Evolutionary conservation across 352 stramenopile genomes (phyloP).

Genomic region (Phytophthora ohioensis): DNA sequence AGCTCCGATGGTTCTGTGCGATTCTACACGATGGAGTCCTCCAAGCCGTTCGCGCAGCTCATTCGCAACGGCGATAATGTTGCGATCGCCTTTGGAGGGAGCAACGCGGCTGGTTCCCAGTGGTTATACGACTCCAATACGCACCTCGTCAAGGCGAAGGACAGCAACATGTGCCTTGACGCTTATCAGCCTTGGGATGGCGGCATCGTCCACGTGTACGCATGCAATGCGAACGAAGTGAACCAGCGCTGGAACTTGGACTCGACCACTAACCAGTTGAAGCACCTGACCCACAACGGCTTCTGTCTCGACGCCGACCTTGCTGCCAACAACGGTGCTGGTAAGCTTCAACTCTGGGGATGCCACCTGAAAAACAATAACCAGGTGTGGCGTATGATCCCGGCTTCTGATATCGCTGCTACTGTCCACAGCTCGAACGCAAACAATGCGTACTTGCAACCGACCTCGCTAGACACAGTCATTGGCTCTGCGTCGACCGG

Average conservation of each 20-base stretch:
- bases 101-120: conserved; percentile 30
- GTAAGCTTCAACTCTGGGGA: conserved; percentile 51
- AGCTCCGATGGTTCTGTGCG: conserved; percentile 42
- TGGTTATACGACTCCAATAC: conserved; percentile 57
- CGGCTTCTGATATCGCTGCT: conserved; percentile 40
- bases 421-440: conserved; percentile 38
- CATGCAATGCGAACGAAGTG: conserved; percentile 43
- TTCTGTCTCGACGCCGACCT: conserved; percentile 72
- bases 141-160: conserved; percentile 53
- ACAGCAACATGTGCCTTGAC: conserved; percentile 63
- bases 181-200: conserved; percentile 66
- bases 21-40: conserved; percentile 56
- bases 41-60: conserved; percentile 48
- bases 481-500: conserved; percentile 29
- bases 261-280: conserved; percentile 48
- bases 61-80: conserved; percentile 43
- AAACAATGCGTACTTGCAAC: conserved; percentile 42
- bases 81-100: conserved; percentile 38
- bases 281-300: conserved; percentile 51
- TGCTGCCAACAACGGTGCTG: conserved; percentile 40
- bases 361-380: conserved; percentile 72
- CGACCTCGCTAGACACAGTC: conserved; percentile 43
- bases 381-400: conserved; percentile 55
- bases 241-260: conserved; percentile 63
- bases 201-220: conserved; percentile 56